phyloP scores from a whole-genome alignment of 2,329 filamentous ascomycete genomes.

The Camillea tinctor region DNA sequence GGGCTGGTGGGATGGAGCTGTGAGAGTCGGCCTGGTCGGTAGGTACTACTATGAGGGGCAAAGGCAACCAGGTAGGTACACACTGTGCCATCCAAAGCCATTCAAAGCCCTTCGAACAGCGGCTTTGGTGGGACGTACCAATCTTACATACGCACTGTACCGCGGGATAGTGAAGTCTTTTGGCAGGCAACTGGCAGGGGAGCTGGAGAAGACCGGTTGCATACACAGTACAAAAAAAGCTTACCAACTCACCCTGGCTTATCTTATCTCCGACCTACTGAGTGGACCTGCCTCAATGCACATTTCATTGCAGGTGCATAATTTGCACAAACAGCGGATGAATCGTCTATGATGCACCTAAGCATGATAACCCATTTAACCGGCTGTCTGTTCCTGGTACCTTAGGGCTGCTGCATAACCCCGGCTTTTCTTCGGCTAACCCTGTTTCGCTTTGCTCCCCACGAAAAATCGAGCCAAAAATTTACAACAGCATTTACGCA shows the following conservation, averaged over 20 bases:
- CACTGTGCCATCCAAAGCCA: not conserved
- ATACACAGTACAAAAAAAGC: not conserved
- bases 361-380: not conserved
- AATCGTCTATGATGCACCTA: not conserved
- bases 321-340: not conserved
- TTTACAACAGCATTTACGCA: conserved; percentile 22
- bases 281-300: not conserved
- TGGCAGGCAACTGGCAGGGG: too few relatives aligned
- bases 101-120: not conserved
- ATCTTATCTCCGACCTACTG: not conserved
- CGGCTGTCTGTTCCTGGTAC: not conserved
- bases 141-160: not conserved
- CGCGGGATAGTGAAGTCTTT: not conserved
- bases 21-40: not conserved
- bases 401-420: conserved; percentile 15
- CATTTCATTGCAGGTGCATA: too few relatives aligned
- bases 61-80: not conserved
- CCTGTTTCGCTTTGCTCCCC: conserved; percentile 20
- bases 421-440: conserved; percentile 30
- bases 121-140: not conserved
- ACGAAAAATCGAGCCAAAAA: conserved; percentile 31
- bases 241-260: not conserved
- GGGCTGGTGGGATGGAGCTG: not conserved
- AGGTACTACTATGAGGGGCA: not conserved
- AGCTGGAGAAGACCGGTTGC: not conserved